Evolutionary conservation across 805 yeast genomes (phyloP).

Genomic region (Starmerella khaoyaiensis): DNA sequence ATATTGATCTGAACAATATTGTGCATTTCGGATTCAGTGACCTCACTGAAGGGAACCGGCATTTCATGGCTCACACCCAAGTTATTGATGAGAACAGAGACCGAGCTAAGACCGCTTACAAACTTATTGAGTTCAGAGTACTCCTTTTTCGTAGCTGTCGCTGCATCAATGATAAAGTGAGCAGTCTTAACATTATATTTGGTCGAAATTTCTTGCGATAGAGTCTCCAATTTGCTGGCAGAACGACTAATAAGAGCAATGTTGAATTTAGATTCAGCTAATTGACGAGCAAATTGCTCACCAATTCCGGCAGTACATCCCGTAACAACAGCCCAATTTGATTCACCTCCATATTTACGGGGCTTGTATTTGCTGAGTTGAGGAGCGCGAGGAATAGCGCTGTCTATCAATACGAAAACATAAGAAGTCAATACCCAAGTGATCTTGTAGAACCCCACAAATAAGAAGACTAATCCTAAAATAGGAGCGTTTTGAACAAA

Average conservation of each 20-base stretch:
- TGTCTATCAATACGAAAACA: slow-evolving; percentile 11
- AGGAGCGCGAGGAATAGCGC: slow-evolving; percentile 13
- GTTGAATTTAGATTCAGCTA: slow-evolving; percentile 77
- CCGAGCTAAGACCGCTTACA: slow-evolving; percentile 36
- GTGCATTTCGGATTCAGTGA: slow-evolving; percentile 58
- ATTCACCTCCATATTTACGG: slow-evolving; percentile 30
- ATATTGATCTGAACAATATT: slow-evolving; percentile 77
- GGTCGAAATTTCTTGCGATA: slow-evolving; percentile 49
- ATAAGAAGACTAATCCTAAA: slow-evolving; percentile 3
- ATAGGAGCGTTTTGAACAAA: too few relatives aligned
- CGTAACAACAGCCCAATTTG: slow-evolving; percentile 82
- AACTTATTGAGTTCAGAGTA: slow-evolving; percentile 40
- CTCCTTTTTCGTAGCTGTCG: slow-evolving; percentile 46
- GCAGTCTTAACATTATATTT: slow-evolving; percentile 52
- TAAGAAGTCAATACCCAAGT: slow-evolving; percentile 1
- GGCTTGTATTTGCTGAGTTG: slow-evolving; percentile 12
- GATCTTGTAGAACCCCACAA: slow-evolving; percentile 14
- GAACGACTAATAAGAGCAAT: slow-evolving; percentile 78
- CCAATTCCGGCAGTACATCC: slow-evolving; percentile 98
- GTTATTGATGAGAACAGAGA: slow-evolving; percentile 73
- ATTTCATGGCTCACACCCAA: slow-evolving; percentile 92
- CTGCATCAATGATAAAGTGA: slow-evolving; percentile 64
- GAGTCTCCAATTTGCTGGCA: slow-evolving; percentile 51
- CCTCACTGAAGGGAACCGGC: slow-evolving; percentile 85
- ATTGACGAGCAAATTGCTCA: slow-evolving; percentile 73